phyloP scores from a whole-genome alignment of 1,284 basidiomycete genomes.

The Boletus sp. region DNA sequence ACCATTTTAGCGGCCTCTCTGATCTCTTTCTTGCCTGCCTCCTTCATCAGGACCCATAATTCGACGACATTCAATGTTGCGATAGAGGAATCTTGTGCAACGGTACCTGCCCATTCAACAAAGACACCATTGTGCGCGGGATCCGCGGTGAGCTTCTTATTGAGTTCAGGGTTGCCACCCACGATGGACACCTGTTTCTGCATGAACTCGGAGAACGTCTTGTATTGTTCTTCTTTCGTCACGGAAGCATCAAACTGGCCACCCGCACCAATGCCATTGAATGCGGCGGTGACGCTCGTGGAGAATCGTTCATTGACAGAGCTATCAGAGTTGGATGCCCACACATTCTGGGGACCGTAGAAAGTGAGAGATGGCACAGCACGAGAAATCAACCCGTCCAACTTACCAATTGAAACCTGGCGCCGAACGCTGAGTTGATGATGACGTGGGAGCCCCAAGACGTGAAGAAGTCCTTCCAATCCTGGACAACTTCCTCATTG shows the following conservation, averaged over 20 bases:
- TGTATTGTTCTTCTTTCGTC: slow-evolving; percentile 3
- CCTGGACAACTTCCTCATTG: neutral
- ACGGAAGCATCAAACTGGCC: slow-evolving; percentile 1
- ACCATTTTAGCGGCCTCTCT: slow-evolving; percentile 1
- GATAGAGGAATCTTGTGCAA: neutral
- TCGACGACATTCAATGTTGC: neutral
- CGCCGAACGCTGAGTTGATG: slow-evolving; percentile 1
- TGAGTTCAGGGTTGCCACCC: slow-evolving; percentile 1
- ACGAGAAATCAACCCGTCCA: neutral
- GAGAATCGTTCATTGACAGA: slow-evolving; percentile 2
- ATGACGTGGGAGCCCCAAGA: slow-evolving; percentile 3
- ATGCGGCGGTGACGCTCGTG: neutral
- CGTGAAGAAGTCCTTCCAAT: neutral
- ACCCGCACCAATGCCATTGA: neutral
- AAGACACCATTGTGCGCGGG: neutral
- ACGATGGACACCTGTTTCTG: slow-evolving; percentile 6
- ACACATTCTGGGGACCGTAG: neutral
- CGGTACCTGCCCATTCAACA: neutral
- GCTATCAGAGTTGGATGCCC: slow-evolving; percentile 2
- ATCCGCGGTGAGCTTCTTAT: slow-evolving; percentile 3
- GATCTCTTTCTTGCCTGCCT: neutral
- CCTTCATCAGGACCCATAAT: slow-evolving; percentile 6
- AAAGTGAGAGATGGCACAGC: neutral
- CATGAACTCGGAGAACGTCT: slow-evolving; percentile 2
- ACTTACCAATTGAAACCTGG: slow-evolving; percentile 2